Evolutionary conservation across 106 monocot species (phyloP), one percentile per base, ranked within the genome.

Genomic region (Apostasia shenzhenica): DNA sequence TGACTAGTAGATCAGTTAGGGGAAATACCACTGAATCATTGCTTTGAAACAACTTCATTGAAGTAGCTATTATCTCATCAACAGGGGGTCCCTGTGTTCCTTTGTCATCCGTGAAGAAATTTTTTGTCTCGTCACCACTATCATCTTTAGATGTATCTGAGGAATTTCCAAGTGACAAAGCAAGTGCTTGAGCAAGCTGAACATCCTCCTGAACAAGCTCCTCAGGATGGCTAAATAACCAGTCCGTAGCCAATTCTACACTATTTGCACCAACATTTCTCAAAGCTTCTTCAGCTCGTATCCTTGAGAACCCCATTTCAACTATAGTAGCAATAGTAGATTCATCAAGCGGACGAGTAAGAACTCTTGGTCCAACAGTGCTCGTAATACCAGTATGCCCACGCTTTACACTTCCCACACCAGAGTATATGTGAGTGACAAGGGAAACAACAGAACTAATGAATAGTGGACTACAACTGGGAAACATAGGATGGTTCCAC

Each of bases 211-310:
- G 92, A 45, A 78, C 80, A 67, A 67, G 54, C 69, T 92, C 92
- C 57, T 92, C 92, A 52, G 92, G 92, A 71, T 92, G 92, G 55
- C 69, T 82, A 57, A 92, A 82, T 60, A 92, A 83, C 92, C 92
- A 92, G 81, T 92, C 92, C 41, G 82, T 92, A 9, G 92, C 92
- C 70, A 92, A 56, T 45, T 85, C 92, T 57, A 92, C 88, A 74
- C 85, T 92, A 67, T 92, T 88, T 66, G 83, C 75, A 40, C 85
- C 78, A 14, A 88, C 82, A 57, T 64, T 81, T 71, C 92, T 80
- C 55, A 92, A 67, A 66, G 92, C 92, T 69, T 85, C 92, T 68
- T 92, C 92, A 41, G 84, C 92, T 37, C 80, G 74, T 14, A 62
- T 73, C 57, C 92, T 80, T 55, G 78, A 70, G 63, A 92, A 92